Percentiles rank a stretch among this genome's conserved stretches.
These are phyloP conservation scores for Hermanozyma aechmeae DNA, from an alignment of 805 yeast species.

Conservation along the genomic window DNA sequence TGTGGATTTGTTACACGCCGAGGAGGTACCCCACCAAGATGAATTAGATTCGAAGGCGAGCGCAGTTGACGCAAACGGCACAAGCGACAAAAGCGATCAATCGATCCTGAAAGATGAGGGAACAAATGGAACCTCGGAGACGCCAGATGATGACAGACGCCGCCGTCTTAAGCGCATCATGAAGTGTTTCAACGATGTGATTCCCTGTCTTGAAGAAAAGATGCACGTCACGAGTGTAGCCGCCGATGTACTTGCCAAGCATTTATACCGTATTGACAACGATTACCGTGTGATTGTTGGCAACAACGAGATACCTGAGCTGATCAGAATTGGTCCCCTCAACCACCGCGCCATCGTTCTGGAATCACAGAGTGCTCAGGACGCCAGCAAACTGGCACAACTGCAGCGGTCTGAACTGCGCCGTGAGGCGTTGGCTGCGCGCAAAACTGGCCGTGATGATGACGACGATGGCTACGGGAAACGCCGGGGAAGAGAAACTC, in stretches of 20 bases:
- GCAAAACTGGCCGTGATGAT: slow-evolving; percentile 47
- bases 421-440: slow-evolving; percentile 89
- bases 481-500: slow-evolving; percentile 1
- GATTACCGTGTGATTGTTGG: slow-evolving; percentile 67
- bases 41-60: no score
- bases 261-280: slow-evolving; percentile 64
- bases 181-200: slow-evolving; percentile 50
- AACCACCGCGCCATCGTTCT: slow-evolving; percentile 86
- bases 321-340: slow-evolving; percentile 65
- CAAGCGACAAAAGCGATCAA: no score
- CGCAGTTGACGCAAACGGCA: no score
- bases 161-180: slow-evolving; percentile 30
- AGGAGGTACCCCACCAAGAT: no score
- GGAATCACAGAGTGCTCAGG: slow-evolving; percentile 42
- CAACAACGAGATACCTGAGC: slow-evolving; percentile 74
- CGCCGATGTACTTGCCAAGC: slow-evolving; percentile 61
- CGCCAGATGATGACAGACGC: slow-evolving; percentile 11
- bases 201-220: slow-evolving; percentile 92
- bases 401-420: slow-evolving; percentile 75
- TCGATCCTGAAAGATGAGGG: background rate
- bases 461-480: slow-evolving; percentile 15
- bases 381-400: slow-evolving; percentile 49
- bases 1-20: slow-evolving; percentile 17
- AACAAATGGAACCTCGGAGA: background rate
- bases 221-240: slow-evolving; percentile 96